A percentile compares a stretch with the other conserved stretches of the same genome.
phyloP scores from a whole-genome alignment of 148 eudicot species.

The Rhododendron kiyosumense region DNA sequence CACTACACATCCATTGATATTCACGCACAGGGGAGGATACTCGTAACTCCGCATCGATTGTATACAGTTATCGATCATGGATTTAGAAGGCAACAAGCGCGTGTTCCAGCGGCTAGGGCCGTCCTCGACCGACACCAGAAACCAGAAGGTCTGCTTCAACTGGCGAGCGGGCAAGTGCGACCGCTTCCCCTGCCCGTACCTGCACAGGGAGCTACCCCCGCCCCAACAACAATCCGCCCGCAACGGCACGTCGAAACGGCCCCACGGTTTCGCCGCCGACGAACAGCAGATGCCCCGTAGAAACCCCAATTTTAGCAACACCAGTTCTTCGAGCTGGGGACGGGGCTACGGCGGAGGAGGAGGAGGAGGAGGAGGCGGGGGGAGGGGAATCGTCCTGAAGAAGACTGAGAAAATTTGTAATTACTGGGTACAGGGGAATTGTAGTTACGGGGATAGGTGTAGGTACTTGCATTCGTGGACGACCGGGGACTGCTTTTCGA shows the following conservation, averaged over 20 bases:
- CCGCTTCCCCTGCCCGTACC: conserved; percentile 52
- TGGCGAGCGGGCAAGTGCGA: conserved; percentile 80
- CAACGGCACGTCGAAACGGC: conserved; percentile 51
- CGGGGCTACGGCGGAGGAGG: conserved; percentile 29
- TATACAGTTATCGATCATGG: conserved; percentile 34
- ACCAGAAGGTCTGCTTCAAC: conserved; percentile 63
- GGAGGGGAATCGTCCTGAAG: conserved; percentile 22
- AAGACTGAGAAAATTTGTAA: conserved; percentile 69
- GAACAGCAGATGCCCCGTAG: conserved; percentile 55
- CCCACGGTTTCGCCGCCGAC: conserved; percentile 45
- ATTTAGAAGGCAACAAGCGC: conserved; percentile 65
- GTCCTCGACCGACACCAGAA: conserved; percentile 14
- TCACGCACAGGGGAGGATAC: neutral
- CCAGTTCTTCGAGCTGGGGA: conserved; percentile 51
- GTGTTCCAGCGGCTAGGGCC: conserved; percentile 56
- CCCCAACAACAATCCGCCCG: conserved; percentile 22
- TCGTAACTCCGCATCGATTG: neutral
- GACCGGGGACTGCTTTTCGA: conserved; percentile 57
- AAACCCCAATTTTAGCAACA: conserved; percentile 42
- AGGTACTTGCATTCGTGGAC: conserved; percentile 80
- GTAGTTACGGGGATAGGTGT: conserved; percentile 72
- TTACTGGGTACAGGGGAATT: conserved; percentile 76
- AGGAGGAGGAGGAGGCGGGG: conserved; percentile 16
- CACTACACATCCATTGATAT: neutral
- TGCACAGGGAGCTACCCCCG: conserved; percentile 63